A percentile compares a stretch with the other conserved stretches of the same genome.
These are phyloP conservation scores for Neospora caninum DNA, from an alignment of 169 alveolate species.

Conservation along the genomic window DNA sequence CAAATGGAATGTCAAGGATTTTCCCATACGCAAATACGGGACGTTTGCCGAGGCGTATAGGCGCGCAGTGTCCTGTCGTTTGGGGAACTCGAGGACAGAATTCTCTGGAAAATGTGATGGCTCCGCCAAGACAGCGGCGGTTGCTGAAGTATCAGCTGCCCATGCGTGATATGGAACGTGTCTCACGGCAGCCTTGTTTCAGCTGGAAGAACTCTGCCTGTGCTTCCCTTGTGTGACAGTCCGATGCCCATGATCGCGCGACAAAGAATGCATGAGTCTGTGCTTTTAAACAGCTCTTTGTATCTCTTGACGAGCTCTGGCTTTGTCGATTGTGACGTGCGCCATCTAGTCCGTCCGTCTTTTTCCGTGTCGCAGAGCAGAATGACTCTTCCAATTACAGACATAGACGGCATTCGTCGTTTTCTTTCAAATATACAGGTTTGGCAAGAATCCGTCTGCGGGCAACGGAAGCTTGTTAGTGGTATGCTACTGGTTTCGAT, in stretches of 20 bases:
- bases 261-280: neutral
- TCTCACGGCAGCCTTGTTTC: neutral
- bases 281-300: neutral
- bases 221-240: no score
- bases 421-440: no score
- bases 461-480: no score
- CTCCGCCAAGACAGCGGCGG: neutral
- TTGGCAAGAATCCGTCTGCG: no score
- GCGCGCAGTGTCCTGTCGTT: conserved; percentile 21
- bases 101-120: neutral
- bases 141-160: neutral
- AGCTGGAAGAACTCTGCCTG: neutral
- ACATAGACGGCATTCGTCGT: no score
- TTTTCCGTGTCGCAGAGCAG: no score
- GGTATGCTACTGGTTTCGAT: no score
- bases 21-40: conserved; percentile 23
- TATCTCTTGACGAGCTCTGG: no score
- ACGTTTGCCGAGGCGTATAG: conserved; percentile 32
- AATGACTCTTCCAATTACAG: no score
- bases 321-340: no score
- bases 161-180: neutral
- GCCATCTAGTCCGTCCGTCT: no score
- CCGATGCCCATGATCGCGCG: neutral
- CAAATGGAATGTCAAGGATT: conserved; percentile 32
- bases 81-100: neutral